These are phyloP conservation scores for Ceratocystis huliohia DNA, from an alignment of 2,329 filamentous ascomycete species.

Conservation along the genomic window DNA sequence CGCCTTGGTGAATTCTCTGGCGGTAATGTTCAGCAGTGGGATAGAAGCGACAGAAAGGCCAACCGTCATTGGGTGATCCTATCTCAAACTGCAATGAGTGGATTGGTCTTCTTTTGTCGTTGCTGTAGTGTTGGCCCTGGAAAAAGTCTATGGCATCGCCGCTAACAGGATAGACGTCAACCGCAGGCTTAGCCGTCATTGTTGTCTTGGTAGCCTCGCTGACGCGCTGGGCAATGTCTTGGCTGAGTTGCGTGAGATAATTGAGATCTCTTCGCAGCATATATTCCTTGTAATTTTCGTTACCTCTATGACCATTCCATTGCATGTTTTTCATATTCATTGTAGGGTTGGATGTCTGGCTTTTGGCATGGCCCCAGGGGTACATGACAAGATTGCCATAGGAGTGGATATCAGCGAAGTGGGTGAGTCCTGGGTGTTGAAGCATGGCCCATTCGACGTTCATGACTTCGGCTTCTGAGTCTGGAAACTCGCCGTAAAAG, in stretches of 20 bases:
- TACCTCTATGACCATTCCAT: conserved; percentile 40
- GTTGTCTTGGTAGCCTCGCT: conserved; percentile 27
- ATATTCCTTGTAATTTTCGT: conserved; percentile 38
- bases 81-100: conserved; percentile 38
- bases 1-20: conserved; percentile 34
- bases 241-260: conserved; percentile 27
- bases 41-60: conserved; percentile 33
- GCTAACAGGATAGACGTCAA: conserved; percentile 35
- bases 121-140: conserved; percentile 33
- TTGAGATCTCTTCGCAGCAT: conserved; percentile 26
- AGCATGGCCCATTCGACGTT: conserved; percentile 42
- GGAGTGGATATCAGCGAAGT: conserved; percentile 49
- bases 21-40: conserved; percentile 34
- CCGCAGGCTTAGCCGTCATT: conserved; percentile 28
- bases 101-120: conserved; percentile 29
- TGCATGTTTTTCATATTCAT: conserved; percentile 42
- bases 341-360: conserved; percentile 33
- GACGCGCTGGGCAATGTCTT: conserved; percentile 28
- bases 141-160: conserved; percentile 38
- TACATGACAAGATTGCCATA: conserved; percentile 41
- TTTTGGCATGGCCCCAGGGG: conserved; percentile 44
- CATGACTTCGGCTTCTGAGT: conserved; percentile 45
- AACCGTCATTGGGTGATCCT: conserved; percentile 29
- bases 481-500: conserved; percentile 39
- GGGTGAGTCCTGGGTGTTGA: conserved; percentile 37